phyloP scores from a whole-genome alignment of 305 asterid species.

The Rubia balearica region DNA sequence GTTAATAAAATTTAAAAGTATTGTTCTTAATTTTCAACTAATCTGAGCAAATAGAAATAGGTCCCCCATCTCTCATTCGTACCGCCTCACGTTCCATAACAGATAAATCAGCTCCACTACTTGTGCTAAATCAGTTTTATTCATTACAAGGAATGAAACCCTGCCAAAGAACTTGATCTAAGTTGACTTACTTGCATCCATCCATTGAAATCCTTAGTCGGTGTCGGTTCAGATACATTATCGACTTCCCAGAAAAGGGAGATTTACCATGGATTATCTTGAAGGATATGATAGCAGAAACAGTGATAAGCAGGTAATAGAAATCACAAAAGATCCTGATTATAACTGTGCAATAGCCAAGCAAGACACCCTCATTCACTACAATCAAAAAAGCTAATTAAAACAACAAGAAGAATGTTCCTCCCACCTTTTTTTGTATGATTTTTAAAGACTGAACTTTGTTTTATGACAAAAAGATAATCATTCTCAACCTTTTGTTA shows the following conservation, averaged over 20 bases:
- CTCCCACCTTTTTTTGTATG: no score
- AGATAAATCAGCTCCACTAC: constrained; percentile 88
- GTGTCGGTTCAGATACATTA: constrained; percentile 84
- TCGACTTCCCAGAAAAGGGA: constrained; percentile 68
- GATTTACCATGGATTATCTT: constrained; percentile 85
- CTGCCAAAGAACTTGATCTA: background rate
- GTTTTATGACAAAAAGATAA: no score
- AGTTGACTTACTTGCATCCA: no score
- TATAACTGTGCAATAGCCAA: constrained; percentile 32
- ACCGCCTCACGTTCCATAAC: constrained; percentile 96
- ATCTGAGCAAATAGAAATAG: constrained; percentile 95
- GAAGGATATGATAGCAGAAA: constrained; percentile 49
- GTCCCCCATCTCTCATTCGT: constrained; percentile 97
- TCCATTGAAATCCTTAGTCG: constrained; percentile 99
- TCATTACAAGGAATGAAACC: constrained; percentile 52
- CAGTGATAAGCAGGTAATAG: no score
- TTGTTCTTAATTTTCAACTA: background rate
- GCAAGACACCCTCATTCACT: no score
- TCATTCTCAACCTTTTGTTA: no score
- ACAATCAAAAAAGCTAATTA: no score
- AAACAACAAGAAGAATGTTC: no score
- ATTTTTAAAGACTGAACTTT: no score
- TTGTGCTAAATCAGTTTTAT: constrained; percentile 84
- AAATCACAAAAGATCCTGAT: constrained; percentile 13
- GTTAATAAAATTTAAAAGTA: background rate